Base-by-base conservation (phyloP, 345 rosid genomes). In the Balakata baccata region DNA sequence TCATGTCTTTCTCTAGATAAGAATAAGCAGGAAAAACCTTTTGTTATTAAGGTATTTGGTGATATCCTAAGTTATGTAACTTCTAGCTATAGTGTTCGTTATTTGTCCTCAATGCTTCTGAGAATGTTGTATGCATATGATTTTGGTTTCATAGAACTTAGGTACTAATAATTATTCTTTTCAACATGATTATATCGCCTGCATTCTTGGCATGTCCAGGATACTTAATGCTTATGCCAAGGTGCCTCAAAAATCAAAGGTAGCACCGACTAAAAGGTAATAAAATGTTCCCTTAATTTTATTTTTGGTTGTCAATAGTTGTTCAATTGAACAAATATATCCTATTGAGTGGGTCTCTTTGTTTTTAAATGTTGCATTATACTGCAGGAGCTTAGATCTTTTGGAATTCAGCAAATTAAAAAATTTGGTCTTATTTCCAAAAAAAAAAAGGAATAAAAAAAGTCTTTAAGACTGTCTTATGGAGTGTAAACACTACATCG, bases 141-240 rank as follows among this genome's bases (percentile, higher is more conserved):
- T 3, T 41, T 25, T 59, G 11, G 9, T 1, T n/a, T n/a, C n/a
- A n/a, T n/a, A n/a, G n/a, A n/a, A 46, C 34, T 17, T 25, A 49
- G 51, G 70, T 53, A 9, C 34, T 10, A 16, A 29, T 7, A 2
- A 3, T 58, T 50, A 29, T 63, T 49, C 47, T 56, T 43, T 17
- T 51, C 53, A 11, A 45, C 18, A 11, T 59, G 37, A 14, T 66
- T 68, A 50, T 54, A 20, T 68, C 56, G 57, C 47, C 20, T 68
- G 43, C 22, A 11, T 75, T 62, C 43, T 73, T 77, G 70, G 45
- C 53, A 47, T 77, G 47, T 72, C 7, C 89, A 95, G 99, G 85
- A 86, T 95, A 80, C 90, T 92, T 61, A 84, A 64, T 81, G 99
- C 99, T 18, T 95, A 90, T 75, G 84, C 92, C 71, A 92, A 95